Base-by-base conservation (phyloP, 2,329 filamentous ascomycete genomes). In the Ceratocystis cubensis region DNA sequence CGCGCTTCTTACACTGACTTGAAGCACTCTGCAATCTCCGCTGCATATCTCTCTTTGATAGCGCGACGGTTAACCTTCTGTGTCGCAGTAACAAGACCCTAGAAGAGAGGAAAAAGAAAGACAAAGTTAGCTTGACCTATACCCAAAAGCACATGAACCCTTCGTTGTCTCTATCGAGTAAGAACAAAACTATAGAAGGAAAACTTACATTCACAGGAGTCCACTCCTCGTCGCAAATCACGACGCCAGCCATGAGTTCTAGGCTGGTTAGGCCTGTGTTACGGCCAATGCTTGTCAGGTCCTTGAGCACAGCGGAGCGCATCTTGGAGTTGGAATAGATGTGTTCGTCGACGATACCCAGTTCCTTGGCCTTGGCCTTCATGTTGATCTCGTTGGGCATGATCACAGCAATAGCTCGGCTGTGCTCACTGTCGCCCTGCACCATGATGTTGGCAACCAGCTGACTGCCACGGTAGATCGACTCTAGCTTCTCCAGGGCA, bases 401-500 rank as follows among this genome's bases (percentile, higher is more conserved):
- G 69, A 96, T 87, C 71, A 96, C 84, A 45, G 91, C 92, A 67
- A 96, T 82, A 6, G 92, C 90, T 73, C 89, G 89, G 69, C 84
- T 81, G 75, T 90, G 84, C 71, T 88, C 83, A 70, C 83, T 77
- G 68, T 90, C 88, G 53, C 90, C 92, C 73, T 94, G 88, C 53
- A 96, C 82, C 80, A 94, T 94, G 74, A 96, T 85, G 77, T 96
- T 96, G 68, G 84, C 83, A 22, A 96, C 90, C 8, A 88, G 83
- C n/a, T 84, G 82, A 8, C 83, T 84, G 59, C 89, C 86, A 69
- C 92, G 87, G 79, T 96, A 97, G 65, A 96, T 82, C 2, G 92
- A 88, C 78, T 97, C 93, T 68, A 97, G 85, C 80, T 92, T 96
- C 80, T 97, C 93, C 3, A 99, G 83, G 25, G 93, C 94, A 75